These are phyloP conservation scores for Bidens hawaiensis DNA, from an alignment of 140 eudicot genomes.

Conservation along the genomic window DNA sequence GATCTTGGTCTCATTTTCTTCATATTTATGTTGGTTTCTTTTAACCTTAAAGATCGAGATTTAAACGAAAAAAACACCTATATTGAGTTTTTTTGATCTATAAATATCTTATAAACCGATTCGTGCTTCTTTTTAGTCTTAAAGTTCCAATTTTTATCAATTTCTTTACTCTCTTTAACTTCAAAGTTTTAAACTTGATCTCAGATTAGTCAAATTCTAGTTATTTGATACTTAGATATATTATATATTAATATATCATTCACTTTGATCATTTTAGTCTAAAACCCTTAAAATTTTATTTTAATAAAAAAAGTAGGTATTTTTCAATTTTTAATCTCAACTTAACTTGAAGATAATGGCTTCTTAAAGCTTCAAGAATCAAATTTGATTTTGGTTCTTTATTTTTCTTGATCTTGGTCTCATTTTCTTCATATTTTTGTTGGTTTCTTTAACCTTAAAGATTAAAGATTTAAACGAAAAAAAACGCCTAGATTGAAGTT, in stretches of 20 bases:
- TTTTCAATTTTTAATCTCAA: constrained; percentile 16
- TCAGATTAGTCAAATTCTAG: constrained; percentile 21
- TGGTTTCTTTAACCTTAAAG: constrained; percentile 7
- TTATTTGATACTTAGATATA: neutral
- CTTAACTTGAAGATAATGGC: constrained; percentile 30
- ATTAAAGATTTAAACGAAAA: neutral
- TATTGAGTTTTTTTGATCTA: too few relatives aligned
- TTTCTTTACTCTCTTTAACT: neutral
- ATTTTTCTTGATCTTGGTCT: constrained; percentile 9
- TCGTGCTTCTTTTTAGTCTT: neutral
- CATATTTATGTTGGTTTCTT: constrained; percentile 2
- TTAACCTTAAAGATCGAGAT: neutral
- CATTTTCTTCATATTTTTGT: neutral
- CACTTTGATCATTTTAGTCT: neutral
- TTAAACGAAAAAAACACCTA: neutral
- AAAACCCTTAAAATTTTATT: neutral
- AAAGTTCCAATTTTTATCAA: neutral
- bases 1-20: neutral
- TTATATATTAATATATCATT: neutral
- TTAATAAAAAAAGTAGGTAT: constrained; percentile 17
- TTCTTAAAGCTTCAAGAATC: constrained; percentile 32
- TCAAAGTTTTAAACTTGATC: neutral
- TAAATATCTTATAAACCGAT: neutral
- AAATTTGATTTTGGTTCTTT: neutral
- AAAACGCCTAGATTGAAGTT: neutral